A percentile compares a stretch with the other conserved stretches of the same genome.
These are phyloP conservation scores for Whalleya microplaca DNA, from an alignment of 2,329 filamentous ascomycete genomes.

Conservation along the genomic window DNA sequence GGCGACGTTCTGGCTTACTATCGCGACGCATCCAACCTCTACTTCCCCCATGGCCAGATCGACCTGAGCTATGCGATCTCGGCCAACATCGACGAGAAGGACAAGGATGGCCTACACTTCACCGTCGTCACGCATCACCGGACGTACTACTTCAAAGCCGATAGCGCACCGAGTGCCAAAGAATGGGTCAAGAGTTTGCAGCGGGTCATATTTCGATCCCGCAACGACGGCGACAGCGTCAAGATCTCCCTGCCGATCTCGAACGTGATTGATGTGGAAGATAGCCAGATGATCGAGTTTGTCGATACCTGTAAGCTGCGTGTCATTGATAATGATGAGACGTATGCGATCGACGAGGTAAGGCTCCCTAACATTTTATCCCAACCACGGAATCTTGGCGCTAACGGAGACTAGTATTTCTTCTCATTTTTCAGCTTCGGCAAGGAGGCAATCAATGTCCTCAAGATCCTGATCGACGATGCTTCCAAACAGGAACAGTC, in stretches of 20 bases:
- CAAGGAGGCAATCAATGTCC: constrained; percentile 77
- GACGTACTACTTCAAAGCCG: constrained; percentile 85
- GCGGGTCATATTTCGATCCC: constrained; percentile 91
- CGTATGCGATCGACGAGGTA: constrained; percentile 93
- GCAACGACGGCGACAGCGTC: constrained; percentile 95
- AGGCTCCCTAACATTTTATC: constrained; percentile 23
- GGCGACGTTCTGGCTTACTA: constrained; percentile 93
- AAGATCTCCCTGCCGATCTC: constrained; percentile 90
- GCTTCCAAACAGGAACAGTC: constrained; percentile 50
- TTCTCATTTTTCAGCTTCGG: constrained; percentile 93
- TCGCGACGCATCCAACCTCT: constrained; percentile 78
- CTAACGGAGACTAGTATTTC: constrained; percentile 71
- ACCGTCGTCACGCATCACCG: constrained; percentile 80
- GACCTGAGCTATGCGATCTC: constrained; percentile 91
- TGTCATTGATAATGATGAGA: constrained; percentile 91
- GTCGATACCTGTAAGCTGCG: constrained; percentile 93
- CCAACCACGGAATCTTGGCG: background rate
- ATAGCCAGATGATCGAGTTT: constrained; percentile 87
- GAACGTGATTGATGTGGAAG: constrained; percentile 90
- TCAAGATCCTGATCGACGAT: constrained; percentile 74
- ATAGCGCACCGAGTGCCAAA: constrained; percentile 84
- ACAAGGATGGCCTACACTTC: constrained; percentile 78
- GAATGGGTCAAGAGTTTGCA: constrained; percentile 97
- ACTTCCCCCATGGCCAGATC: constrained; percentile 90
- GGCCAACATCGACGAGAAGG: constrained; percentile 75